Evolutionary conservation across 768 basidiomycete species (phyloP), one percentile per base, ranked within the genome.

Genomic region (Suillus paluster): DNA sequence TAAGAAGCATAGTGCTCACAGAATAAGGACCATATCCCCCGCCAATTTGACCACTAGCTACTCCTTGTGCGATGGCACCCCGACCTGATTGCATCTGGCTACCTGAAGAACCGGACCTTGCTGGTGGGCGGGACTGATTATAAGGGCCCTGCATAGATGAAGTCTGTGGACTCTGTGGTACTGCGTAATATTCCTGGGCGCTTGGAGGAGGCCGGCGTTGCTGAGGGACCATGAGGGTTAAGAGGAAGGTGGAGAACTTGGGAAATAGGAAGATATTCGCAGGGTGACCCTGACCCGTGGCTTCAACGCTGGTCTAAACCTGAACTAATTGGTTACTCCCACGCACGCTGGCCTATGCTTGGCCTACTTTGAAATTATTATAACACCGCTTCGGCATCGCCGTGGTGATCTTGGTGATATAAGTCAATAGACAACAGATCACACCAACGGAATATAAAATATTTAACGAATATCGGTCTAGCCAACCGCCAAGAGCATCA

Each of bases 11-110:
- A 55, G 48, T 14, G 79, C 88, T 61, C 67, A 94, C 92, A n/a
- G 91, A 88, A 78, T 94, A 94, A 27, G 93, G 93, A 12, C 93
- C 93, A 80, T 94, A 94, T 19, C 86, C 87, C 27, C 85, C 84
- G 5, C 93, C 93, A 69, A 95, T 91, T 38, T 80, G 79, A 9
- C 92, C 93, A 34, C 83, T 89, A 0, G 91, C 91, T n/a, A 94
- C 91, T 50, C 91, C 89, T 64, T 86, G 88, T 11, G 89, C 84
- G 50, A 91, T 87, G 23, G 85, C 85, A 56, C 79, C 80, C 64
- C 85, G 80, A 65, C 81, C 82, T 63, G 66, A 67, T 61, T 71
- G 75, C 45, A 70, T 65, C 49, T 70, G 68, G 48, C 74, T 67
- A 65, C 59, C 70, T 63, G 71, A 33, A 30, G 77, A 71, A 34